Evolutionary conservation across 805 yeast genomes (phyloP).

Genomic region (Starmerella khaoyaiensis): DNA sequence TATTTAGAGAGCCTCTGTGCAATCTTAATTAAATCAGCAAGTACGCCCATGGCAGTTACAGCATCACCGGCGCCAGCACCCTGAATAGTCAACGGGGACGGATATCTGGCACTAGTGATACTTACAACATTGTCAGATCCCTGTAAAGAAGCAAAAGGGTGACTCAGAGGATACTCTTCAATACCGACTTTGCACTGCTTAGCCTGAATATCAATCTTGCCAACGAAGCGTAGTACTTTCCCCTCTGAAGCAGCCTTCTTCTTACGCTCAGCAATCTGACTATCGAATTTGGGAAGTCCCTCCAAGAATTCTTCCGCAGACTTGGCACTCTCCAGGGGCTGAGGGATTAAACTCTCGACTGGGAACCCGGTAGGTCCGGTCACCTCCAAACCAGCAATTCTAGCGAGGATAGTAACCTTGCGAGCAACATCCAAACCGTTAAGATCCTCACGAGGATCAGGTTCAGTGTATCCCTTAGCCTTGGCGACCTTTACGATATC

Average conservation of each 20-base stretch:
- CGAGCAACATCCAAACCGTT: constrained; percentile 98
- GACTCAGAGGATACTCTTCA: constrained; percentile 72
- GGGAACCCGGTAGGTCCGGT: constrained; percentile 87
- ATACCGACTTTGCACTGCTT: constrained; percentile 59
- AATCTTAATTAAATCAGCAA: constrained; percentile 83
- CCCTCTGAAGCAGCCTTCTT: constrained; percentile 67
- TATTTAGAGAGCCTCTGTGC: constrained; percentile 39
- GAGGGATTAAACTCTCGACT: constrained; percentile 85
- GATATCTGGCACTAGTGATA: constrained; percentile 80
- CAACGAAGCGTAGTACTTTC: constrained; percentile 88
- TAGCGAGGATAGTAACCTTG: constrained; percentile 90
- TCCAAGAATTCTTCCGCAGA: constrained; percentile 68
- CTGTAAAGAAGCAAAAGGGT: constrained; percentile 89
- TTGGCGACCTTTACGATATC: constrained; percentile 84
- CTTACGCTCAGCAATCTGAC: constrained; percentile 62
- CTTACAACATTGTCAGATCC: constrained; percentile 95
- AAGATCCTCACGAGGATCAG: constrained; percentile 98
- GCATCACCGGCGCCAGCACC: constrained; percentile 90
- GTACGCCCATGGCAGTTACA: constrained; percentile 76
- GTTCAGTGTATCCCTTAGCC: constrained; percentile 90
- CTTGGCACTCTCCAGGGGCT: constrained; percentile 47
- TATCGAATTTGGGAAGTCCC: constrained; percentile 72
- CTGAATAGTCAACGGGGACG: constrained; percentile 85
- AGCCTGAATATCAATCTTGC: constrained; percentile 62
- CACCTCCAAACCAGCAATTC: constrained; percentile 76